Base-by-base conservation (phyloP, 257 asterid species). In the Agastache rugosa region DNA sequence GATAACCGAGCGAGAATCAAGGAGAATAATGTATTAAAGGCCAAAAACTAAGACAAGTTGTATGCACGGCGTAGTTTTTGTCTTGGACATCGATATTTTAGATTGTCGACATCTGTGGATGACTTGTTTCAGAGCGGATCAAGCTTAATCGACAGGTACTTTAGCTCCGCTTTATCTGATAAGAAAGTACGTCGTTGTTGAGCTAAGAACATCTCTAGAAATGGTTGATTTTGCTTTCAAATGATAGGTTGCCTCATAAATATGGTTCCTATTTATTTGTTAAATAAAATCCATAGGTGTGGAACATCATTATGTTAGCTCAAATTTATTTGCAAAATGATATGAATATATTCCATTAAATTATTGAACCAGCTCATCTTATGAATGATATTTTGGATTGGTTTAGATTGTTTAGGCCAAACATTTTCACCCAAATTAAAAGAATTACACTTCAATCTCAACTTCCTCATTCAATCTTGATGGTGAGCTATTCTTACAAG, bases 1-100 rank as follows among this genome's bases (percentile, higher is more conserved):
- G 99, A 94, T 80, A 94, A 86, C 79, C 96, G 99, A 71, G 91
- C 96, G 6, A 79, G 90, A 86, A 95, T 95, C 85, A 95, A 92
- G 87, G 98, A 87, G 84, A 95, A 95, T 75, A 92, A 90, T 63
- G 77, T 95, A 56, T 47, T 81, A 3, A 92, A 70, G 88, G 97
- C 98, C 78, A 94, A 92, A 59, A 85, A 66, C 63, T 81, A 78
- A 67, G 78, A 39, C 27, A 63, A 4, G 56, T 47, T 71, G 22
- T 47, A 11, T 23, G 29, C 50, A 39, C 69, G 71, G 41, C 25
- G 37, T 31, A 22, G 11, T n/a, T 35, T 48, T 74, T 23, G 27
- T 61, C 63, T 71, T 47, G 55, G 66, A 50, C 68, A 19, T 53
- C 16, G 61, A 19, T 25, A 4, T 51, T 42, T 25, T 44, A 22